Evolutionary conservation across 2,329 filamentous ascomycete genomes (phyloP).

Genomic region (Aschersonia sp.): DNA sequence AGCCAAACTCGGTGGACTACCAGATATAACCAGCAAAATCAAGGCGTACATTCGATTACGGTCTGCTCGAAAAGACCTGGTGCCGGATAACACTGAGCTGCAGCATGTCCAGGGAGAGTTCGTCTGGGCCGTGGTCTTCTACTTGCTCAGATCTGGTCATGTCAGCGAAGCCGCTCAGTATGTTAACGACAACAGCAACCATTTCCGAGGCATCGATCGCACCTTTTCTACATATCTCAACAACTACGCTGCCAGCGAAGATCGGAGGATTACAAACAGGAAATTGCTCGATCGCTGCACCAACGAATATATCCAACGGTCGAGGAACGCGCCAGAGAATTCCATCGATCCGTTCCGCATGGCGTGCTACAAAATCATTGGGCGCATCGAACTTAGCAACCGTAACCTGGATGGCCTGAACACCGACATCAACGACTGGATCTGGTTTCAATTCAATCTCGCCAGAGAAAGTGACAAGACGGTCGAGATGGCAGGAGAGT

Average conservation of each 20-base stretch:
- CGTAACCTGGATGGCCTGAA: slow-evolving; percentile 49
- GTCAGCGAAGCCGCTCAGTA: slow-evolving; percentile 76
- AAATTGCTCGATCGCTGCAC: slow-evolving; percentile 79
- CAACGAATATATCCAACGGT: slow-evolving; percentile 76
- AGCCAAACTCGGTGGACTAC: slow-evolving; percentile 78
- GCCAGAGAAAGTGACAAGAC: slow-evolving; percentile 50
- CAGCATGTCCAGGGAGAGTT: slow-evolving; percentile 72
- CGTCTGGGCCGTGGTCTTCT: slow-evolving; percentile 91
- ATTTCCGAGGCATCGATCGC: slow-evolving; percentile 82
- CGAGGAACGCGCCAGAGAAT: slow-evolving; percentile 71
- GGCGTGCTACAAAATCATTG: slow-evolving; percentile 96
- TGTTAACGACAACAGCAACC: slow-evolving; percentile 61
- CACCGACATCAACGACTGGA: slow-evolving; percentile 54
- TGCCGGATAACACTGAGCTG: slow-evolving; percentile 65
- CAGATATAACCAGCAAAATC: slow-evolving; percentile 79
- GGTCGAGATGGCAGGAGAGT: slow-evolving; percentile 50
- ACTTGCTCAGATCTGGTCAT: slow-evolving; percentile 73
- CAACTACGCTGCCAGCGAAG: slow-evolving; percentile 63
- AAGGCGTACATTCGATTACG: slow-evolving; percentile 82
- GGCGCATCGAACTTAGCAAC: slow-evolving; percentile 56
- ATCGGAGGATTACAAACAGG: slow-evolving; percentile 56
- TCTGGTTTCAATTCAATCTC: slow-evolving; percentile 59
- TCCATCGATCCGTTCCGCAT: slow-evolving; percentile 89
- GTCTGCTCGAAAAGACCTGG: slow-evolving; percentile 67
- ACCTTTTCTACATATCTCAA: slow-evolving; percentile 82